Base-by-base conservation (phyloP, 2,329 filamentous ascomycete genomes). In the Zelopaecilomyces penicillatus region DNA sequence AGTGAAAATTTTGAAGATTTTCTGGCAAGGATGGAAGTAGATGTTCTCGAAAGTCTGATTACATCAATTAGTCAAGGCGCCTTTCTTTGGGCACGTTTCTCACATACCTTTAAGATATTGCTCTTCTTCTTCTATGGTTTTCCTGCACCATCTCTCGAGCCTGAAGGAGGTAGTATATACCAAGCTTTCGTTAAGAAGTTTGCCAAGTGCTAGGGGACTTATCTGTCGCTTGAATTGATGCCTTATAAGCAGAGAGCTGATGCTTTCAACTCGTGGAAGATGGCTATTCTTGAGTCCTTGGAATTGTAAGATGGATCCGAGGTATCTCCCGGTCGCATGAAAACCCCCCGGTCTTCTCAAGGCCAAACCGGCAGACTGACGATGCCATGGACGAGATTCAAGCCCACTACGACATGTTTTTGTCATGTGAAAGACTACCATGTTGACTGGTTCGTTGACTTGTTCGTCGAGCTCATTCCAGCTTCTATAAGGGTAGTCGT, bases 71-170 rank as follows among this genome's bases (percentile, higher is more conserved):
- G 41, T 35, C 33, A 30, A 43, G 33, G 3, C n/a, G 26, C 37
- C 42, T 39, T 44, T 39, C 29, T 39, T 33, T 6, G 30, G 19
- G 30, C 28, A 27, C n/a, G 1, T 34, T 44, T 39, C 12, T 44
- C 37, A 44, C 42, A 40, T 44, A 44, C 42, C 36, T 44, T 44
- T 27, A 32, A 44, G 42, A 44, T 44, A 44, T 44, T 44, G 11
- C 12, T 44, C 42, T 40, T 44, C 42, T 34, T 44, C 35, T 28
- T 44, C 37, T 5, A 29, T 33, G 42, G 29, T 39, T 44, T 11
- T 44, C 42, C 42, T 44, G 42, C 42, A 44, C 36, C 36, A 44
- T 34, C 35, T 44, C 36, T 44, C 42, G 30, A 44, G 42, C 42
- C 42, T 39, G 3, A 44, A 44, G 30, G 36, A 34, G 42, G 4